Conservation (phyloP, 805 yeast species). For the Myxozyma geophila region DNA sequence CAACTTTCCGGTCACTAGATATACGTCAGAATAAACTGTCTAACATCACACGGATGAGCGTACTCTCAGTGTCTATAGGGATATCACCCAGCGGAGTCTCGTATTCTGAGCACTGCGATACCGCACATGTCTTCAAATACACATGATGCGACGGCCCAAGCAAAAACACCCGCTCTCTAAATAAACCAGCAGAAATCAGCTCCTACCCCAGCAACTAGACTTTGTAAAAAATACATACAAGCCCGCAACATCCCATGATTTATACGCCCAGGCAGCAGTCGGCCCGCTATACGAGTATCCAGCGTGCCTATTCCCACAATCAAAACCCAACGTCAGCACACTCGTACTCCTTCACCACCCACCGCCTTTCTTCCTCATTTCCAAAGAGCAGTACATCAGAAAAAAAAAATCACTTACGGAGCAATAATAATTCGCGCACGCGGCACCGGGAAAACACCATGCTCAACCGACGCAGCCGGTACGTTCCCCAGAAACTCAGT, state of each 20-base stretch:
- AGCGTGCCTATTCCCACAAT: slow-evolving; percentile 63
- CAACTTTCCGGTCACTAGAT: slow-evolving; percentile 36
- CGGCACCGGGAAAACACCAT: slow-evolving; percentile 41
- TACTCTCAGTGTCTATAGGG: slow-evolving; percentile 60
- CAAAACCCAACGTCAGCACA: slow-evolving; percentile 12
- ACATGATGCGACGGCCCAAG: slow-evolving; percentile 94
- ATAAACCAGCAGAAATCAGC: neutral
- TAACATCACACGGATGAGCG: slow-evolving; percentile 1
- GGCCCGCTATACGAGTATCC: slow-evolving; percentile 85
- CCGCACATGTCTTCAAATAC: slow-evolving; percentile 66
- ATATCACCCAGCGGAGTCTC: slow-evolving; percentile 85
- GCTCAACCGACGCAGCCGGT: slow-evolving; percentile 29
- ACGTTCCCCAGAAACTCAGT: slow-evolving; percentile 52
- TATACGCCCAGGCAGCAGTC: slow-evolving; percentile 76
- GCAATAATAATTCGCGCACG: slow-evolving; percentile 62
- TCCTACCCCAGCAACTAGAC: neutral
- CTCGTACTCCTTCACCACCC: neutral
- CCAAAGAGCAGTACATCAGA: neutral
- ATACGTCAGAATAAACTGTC: neutral
- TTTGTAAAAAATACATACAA: slow-evolving; percentile 41
- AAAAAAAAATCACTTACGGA: slow-evolving; percentile 47
- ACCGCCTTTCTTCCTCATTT: neutral
- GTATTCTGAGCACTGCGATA: slow-evolving; percentile 58
- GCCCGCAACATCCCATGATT: slow-evolving; percentile 63
- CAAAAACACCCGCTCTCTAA: slow-evolving; percentile 63